Conservation (phyloP, 805 yeast genomes). For the Sugiyamaella chiloensis region DNA sequence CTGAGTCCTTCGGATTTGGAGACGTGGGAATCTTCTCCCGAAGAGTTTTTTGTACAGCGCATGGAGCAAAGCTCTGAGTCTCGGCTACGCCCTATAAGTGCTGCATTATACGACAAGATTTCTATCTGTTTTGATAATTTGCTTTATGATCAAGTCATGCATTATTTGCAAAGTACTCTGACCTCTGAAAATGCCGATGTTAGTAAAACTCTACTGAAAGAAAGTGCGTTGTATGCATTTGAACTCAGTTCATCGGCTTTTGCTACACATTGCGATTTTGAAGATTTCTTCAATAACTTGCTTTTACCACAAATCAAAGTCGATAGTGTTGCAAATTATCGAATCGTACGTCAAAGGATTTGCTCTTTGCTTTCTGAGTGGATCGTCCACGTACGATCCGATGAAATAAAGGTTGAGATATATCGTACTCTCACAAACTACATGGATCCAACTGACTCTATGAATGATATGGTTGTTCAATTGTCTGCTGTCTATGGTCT, state of each 20-base stretch:
- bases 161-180: constrained; percentile 48
- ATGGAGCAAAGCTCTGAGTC: constrained; percentile 60
- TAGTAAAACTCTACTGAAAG: constrained; percentile 62
- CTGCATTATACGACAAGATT: constrained; percentile 2
- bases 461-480: constrained; percentile 74
- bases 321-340: constrained; percentile 31
- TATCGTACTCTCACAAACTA: constrained; percentile 55
- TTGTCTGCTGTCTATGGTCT: constrained; percentile 71
- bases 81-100: constrained; percentile 28
- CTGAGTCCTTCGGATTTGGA: constrained; percentile 74
- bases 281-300: constrained; percentile 53
- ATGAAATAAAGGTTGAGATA: constrained; percentile 52
- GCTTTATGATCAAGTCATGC: constrained; percentile 27
- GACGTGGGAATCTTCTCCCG: constrained; percentile 82
- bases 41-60: constrained; percentile 88
- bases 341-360: constrained; percentile 70
- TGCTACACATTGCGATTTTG: constrained; percentile 63
- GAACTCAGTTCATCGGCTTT: constrained; percentile 71
- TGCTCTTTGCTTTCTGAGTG: constrained; percentile 78
- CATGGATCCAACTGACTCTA: constrained; percentile 44
- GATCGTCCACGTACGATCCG: constrained; percentile 64
- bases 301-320: constrained; percentile 64
- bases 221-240: constrained; percentile 77
- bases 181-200: constrained; percentile 34
- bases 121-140: not conserved